Conservation (phyloP, 2,329 filamentous ascomycete genomes). For the Emergomyces orientalis region DNA sequence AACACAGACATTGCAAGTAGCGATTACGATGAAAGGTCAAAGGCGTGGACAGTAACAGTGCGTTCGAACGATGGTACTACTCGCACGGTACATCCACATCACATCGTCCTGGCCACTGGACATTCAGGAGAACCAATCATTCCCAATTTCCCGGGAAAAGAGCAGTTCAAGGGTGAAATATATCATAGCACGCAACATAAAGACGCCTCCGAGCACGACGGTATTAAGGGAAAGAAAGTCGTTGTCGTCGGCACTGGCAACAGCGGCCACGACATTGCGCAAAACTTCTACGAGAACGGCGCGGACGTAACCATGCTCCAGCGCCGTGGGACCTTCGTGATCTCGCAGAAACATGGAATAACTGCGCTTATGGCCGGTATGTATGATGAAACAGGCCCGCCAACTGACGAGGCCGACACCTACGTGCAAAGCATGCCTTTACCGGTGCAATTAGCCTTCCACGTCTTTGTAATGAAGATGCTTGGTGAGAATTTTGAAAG, state of each 20-base stretch:
- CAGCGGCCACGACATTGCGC: conserved; percentile 43
- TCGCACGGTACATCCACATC: conserved; percentile 29
- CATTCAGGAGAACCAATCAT: conserved; percentile 36
- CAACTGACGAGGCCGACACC: conserved; percentile 45
- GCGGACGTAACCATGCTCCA: conserved; percentile 47
- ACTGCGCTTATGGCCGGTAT: conserved; percentile 38
- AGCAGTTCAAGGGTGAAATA: conserved; percentile 35
- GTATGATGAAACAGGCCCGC: conserved; percentile 41
- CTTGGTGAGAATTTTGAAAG: conserved; percentile 35
- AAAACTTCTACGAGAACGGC: conserved; percentile 43
- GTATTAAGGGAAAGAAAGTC: conserved; percentile 37
- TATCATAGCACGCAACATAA: conserved; percentile 39
- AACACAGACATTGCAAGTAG: conserved; percentile 33
- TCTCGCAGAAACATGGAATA: conserved; percentile 37
- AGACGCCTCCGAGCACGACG: conserved; percentile 28
- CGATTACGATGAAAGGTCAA: conserved; percentile 30
- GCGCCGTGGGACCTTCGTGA: conserved; percentile 43
- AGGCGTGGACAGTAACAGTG: conserved; percentile 34
- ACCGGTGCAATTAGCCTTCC: conserved; percentile 40
- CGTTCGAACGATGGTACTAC: conserved; percentile 16
- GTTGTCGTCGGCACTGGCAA: conserved; percentile 44
- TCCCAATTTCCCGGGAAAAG: conserved; percentile 34
- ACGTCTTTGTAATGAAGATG: conserved; percentile 34
- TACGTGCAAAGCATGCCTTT: conserved; percentile 40
- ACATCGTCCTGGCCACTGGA: conserved; percentile 43